Evolutionary conservation across 2,329 filamentous ascomycete genomes (phyloP).

Genomic region (Dactylellina sp.): DNA sequence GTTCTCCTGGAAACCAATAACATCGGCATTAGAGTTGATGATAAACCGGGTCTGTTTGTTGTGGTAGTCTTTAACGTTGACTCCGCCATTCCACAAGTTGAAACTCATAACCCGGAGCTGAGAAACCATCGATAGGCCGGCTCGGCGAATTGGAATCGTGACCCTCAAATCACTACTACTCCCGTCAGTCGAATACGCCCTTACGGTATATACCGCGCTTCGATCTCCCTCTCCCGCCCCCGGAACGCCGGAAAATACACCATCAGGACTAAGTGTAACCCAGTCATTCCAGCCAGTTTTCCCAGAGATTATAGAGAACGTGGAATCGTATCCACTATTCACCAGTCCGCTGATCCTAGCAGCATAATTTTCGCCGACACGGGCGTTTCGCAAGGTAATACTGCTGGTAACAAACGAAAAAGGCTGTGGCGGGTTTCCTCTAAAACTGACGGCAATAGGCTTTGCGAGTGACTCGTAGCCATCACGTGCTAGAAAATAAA

Average conservation of each 20-base stretch:
- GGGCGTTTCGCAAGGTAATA: slow-evolving; percentile 63
- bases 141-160: slow-evolving; percentile 62
- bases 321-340: slow-evolving; percentile 59
- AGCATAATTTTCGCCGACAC: slow-evolving; percentile 62
- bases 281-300: slow-evolving; percentile 60
- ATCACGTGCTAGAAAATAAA: slow-evolving; percentile 63
- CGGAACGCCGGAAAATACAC: slow-evolving; percentile 64
- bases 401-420: slow-evolving; percentile 61
- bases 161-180: slow-evolving; percentile 61
- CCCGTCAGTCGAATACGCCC: slow-evolving; percentile 59
- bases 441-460: slow-evolving; percentile 61
- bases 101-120: slow-evolving; percentile 63
- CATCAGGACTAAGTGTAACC: slow-evolving; percentile 62
- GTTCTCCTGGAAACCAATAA: slow-evolving; percentile 64
- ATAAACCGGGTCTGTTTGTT: slow-evolving; percentile 65
- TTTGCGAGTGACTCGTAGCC: slow-evolving; percentile 63
- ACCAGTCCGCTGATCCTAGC: slow-evolving; percentile 63
- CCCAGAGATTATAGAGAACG: slow-evolving; percentile 60
- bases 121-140: slow-evolving; percentile 60
- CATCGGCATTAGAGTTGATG: slow-evolving; percentile 61
- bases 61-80: slow-evolving; percentile 63
- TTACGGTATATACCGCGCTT: slow-evolving; percentile 58
- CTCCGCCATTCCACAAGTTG: slow-evolving; percentile 65
- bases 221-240: slow-evolving; percentile 45
- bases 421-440: slow-evolving; percentile 4